These are phyloP conservation scores for Pisolithus microcarpus DNA, from an alignment of 768 basidiomycete species.

Conservation along the genomic window DNA sequence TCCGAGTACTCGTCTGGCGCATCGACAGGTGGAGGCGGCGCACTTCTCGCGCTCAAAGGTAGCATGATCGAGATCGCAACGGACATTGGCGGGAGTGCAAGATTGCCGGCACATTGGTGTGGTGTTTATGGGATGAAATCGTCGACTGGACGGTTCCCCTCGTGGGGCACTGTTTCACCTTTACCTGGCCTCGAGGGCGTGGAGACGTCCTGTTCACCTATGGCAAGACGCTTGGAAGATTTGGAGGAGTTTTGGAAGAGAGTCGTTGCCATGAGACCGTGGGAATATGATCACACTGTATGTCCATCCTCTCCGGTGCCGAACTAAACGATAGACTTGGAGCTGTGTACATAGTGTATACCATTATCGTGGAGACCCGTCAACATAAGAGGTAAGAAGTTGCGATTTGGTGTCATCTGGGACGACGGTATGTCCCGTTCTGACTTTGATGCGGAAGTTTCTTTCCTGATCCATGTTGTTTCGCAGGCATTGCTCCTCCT, in stretches of 20 bases:
- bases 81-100: conserved; percentile 44
- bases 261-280: conserved; percentile 34
- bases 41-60: conserved; percentile 41
- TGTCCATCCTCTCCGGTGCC: not conserved
- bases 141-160: conserved; percentile 33
- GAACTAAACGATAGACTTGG: not conserved
- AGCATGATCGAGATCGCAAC: conserved; percentile 40
- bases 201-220: conserved; percentile 31
- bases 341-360: conserved; percentile 25
- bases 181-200: conserved; percentile 35
- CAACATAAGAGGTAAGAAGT: conserved; percentile 27
- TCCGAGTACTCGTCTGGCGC: conserved; percentile 35
- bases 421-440: conserved; percentile 30
- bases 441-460: not conserved
- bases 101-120: conserved; percentile 43
- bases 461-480: not conserved
- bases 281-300: conserved; percentile 39
- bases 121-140: conserved; percentile 40
- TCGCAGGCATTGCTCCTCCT: conserved; percentile 30
- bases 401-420: conserved; percentile 36
- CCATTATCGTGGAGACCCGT: conserved; percentile 36
- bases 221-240: conserved; percentile 37
- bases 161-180: conserved; percentile 23
- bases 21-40: conserved; percentile 46
- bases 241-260: conserved; percentile 38